Evolutionary conservation across 768 basidiomycete species (phyloP), one percentile per base, ranked within the genome.

Genomic region (Chalciporus pseudorubinellus): DNA sequence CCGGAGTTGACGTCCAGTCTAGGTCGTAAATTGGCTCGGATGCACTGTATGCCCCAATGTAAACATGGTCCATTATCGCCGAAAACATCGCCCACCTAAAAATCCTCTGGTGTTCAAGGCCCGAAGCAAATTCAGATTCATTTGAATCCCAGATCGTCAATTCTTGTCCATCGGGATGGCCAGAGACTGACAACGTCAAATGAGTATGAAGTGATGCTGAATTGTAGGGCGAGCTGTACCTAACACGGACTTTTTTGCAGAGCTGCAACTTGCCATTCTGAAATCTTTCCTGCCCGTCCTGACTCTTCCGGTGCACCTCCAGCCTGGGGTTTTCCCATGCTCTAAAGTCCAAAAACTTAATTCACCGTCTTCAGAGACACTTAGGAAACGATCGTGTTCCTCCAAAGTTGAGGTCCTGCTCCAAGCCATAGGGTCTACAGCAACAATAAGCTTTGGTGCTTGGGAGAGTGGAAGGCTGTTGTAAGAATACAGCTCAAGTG

Each of bases 101-200:
- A 13, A 81, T 66, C 34, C 77, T 74, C 38, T 77, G 75, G 63
- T 85, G 88, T 67, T 97, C 95, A 43, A 95, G 73, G 3, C 95
- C 95, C 5, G 89, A 87, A 8, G 92, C 84, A 68, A 98, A 98
- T 68, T 95, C 91, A 16, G 90, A 94, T 67, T 90, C 89, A 46
- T 87, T 87, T 0, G 94, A 97, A 68, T 98, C 93, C 95, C 95
- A 98, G 16, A 98, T 92, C 0, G 92, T 93, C 41, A 98, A 69
- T 63, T 95, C 92, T 52, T 89, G 78, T 1, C 86, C 87, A 18
- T 81, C 78, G 0, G 74, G 60, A 14, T 71, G 66, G 5, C 77
- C 72, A 13, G 86, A 82, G 54, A 92, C 91, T 93, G 39, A 18
- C 8, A 39, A 24, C 3, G 13, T 44, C 33, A 42, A 33, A 51